Percentiles rank a stretch among this genome's conserved stretches.
phyloP scores from a whole-genome alignment of 2,329 filamentous ascomycete genomes.

The Diaporthe sp. region DNA sequence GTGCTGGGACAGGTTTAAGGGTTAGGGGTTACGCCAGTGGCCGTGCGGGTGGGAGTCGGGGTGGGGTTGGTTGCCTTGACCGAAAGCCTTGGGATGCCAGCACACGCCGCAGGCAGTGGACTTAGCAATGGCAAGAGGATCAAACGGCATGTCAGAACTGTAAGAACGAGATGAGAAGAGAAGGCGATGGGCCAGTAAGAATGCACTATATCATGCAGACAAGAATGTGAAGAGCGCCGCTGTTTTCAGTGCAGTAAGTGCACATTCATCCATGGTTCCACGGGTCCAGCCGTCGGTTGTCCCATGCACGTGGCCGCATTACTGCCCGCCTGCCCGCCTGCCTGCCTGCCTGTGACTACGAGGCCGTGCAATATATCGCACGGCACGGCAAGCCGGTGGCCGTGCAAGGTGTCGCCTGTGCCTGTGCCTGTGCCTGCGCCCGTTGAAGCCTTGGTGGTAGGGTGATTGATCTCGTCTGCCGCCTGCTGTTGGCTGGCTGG shows the following conservation, averaged over 20 bases:
- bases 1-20: neutral
- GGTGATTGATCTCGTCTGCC: neutral
- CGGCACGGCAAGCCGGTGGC: neutral
- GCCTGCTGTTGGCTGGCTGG: neutral
- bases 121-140: neutral
- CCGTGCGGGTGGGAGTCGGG: neutral
- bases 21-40: neutral
- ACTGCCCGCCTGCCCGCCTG: neutral
- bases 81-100: no score
- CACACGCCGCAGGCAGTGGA: no score
- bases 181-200: neutral
- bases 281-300: slow-evolving; percentile 27
- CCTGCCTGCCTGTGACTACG: neutral
- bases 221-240: no score
- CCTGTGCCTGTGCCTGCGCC: slow-evolving; percentile 7
- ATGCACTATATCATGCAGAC: neutral
- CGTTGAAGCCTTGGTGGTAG: neutral
- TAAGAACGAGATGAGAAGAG: slow-evolving; percentile 11
- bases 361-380: neutral
- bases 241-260: neutral
- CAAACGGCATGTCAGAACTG: neutral
- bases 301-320: slow-evolving; percentile 7
- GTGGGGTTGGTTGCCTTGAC: neutral
- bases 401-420: neutral
- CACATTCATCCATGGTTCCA: neutral